Evolutionary conservation across 805 yeast species (phyloP).

Genomic region (Monosporozyma aquatica): DNA sequence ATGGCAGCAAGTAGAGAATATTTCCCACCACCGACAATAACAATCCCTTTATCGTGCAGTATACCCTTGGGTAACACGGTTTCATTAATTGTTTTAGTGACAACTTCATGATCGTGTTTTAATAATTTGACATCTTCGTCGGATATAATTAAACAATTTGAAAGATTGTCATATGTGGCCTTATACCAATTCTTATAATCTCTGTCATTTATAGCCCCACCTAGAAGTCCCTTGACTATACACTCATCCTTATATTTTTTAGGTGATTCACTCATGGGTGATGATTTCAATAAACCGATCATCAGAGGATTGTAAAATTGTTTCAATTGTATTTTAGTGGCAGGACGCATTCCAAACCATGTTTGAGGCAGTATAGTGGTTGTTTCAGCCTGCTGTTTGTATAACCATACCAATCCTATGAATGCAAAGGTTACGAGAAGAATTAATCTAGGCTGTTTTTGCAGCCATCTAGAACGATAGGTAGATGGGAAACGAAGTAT

Average conservation of each 20-base stretch:
- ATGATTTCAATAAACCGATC: background rate
- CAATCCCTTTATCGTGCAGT: conserved; percentile 35
- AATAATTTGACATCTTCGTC: conserved; percentile 12
- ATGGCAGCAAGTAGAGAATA: conserved; percentile 63
- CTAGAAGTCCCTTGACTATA: conserved; percentile 17
- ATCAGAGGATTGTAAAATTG: background rate
- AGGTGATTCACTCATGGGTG: conserved; percentile 21
- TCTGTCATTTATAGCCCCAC: conserved; percentile 12
- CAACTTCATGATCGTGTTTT: background rate
- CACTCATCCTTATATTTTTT: conserved; percentile 13
- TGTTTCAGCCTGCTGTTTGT: too few species aligned
- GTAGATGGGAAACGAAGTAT: too few species aligned
- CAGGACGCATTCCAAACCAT: too few species aligned
- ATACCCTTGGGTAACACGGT: conserved; percentile 9
- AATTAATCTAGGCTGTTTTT: too few species aligned
- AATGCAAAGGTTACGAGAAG: too few species aligned
- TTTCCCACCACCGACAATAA: conserved; percentile 72
- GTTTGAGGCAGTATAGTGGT: too few species aligned
- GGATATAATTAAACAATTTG: conserved; percentile 20
- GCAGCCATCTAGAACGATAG: too few species aligned
- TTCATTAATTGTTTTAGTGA: background rate
- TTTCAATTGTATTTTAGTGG: background rate
- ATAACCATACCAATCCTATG: too few species aligned
- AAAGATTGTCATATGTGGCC: conserved; percentile 15
- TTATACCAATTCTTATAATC: conserved; percentile 15